Evolutionary conservation across 139 green algal genomes (phyloP).

Genomic region (Tetratostichococcus sp.): DNA sequence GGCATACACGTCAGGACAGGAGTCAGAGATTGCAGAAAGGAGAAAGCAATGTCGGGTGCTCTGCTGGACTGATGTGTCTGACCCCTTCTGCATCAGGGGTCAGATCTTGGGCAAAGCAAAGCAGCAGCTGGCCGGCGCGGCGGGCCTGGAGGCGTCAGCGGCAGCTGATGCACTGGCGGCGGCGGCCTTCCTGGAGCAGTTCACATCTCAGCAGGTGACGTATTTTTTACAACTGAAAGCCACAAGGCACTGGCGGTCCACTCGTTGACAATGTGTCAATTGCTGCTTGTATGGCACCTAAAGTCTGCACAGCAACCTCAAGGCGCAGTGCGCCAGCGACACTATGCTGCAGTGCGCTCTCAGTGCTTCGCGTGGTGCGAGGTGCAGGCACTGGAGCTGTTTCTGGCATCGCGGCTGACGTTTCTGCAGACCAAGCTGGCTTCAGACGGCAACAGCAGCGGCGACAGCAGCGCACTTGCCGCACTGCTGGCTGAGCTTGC

Average conservation of each 20-base stretch:
- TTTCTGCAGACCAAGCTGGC: slow-evolving; percentile 1
- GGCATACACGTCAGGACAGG: too few species aligned
- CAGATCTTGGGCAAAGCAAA: slow-evolving; percentile 55
- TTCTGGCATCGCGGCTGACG: slow-evolving; percentile 33
- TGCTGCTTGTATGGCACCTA: too few species aligned
- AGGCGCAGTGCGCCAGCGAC: too few species aligned
- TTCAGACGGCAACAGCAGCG: background rate
- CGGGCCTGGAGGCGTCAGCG: slow-evolving; percentile 11
- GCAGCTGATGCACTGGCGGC: slow-evolving; percentile 55
- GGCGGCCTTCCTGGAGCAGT: slow-evolving; percentile 35
- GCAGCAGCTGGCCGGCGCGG: slow-evolving; percentile 29
- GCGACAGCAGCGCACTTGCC: slow-evolving; percentile 15
- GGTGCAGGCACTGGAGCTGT: slow-evolving; percentile 40
- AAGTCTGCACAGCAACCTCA: too few species aligned
- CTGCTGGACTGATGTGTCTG: too few species aligned
- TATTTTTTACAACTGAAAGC: too few species aligned
- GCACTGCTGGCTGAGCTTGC: slow-evolving; percentile 19
- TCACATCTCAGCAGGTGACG: slow-evolving; percentile 18
- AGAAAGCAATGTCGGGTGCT: too few species aligned
- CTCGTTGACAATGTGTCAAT: too few species aligned
- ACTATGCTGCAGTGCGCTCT: too few species aligned
- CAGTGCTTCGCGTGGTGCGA: slow-evolving; percentile 14
- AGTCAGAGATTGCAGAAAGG: too few species aligned
- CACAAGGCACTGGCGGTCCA: too few species aligned
- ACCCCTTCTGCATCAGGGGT: slow-evolving; percentile 19